These are phyloP conservation scores for Termitomyces sp. DNA, from an alignment of 768 basidiomycete genomes.

Conservation along the genomic window DNA sequence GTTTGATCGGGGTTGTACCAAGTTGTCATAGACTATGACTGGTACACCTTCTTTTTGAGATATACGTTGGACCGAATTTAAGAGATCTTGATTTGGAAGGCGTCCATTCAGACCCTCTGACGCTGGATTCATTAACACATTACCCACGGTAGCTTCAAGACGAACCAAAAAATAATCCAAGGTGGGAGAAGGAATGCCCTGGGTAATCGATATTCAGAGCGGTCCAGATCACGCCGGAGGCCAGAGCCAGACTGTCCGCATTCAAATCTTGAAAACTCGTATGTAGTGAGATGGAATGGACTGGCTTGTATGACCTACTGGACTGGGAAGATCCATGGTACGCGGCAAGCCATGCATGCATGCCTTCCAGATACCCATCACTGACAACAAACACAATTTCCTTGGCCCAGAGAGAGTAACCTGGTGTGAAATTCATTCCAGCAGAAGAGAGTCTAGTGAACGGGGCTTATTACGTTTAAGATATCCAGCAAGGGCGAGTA, in stretches of 20 bases:
- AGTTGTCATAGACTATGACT: constrained; percentile 74
- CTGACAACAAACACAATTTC: constrained; percentile 88
- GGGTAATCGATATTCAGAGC: constrained; percentile 94
- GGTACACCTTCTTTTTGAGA: constrained; percentile 71
- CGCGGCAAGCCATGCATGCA: constrained; percentile 85
- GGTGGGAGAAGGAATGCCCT: constrained; percentile 92
- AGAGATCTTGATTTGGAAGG: constrained; percentile 90
- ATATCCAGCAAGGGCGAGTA: constrained; percentile 80
- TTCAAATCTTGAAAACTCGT: constrained; percentile 44
- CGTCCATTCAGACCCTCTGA: constrained; percentile 94
- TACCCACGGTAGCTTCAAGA: not conserved
- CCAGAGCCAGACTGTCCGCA: constrained; percentile 54
- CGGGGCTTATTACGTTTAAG: constrained; percentile 58
- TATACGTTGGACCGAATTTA: constrained; percentile 77
- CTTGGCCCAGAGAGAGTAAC: constrained; percentile 90
- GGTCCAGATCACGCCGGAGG: constrained; percentile 92
- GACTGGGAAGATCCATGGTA: constrained; percentile 70
- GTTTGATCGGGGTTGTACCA: constrained; percentile 28
- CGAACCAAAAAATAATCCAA: constrained; percentile 92
- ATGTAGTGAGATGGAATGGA: not conserved
- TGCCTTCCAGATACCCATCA: constrained; percentile 85
- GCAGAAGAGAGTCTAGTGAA: not conserved
- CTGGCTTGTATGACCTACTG: constrained; percentile 35
- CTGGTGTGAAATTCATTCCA: constrained; percentile 29
- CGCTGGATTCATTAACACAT: not conserved